Base-by-base conservation (phyloP, 768 basidiomycete genomes). In the Dictyophora rubrovolvata region DNA sequence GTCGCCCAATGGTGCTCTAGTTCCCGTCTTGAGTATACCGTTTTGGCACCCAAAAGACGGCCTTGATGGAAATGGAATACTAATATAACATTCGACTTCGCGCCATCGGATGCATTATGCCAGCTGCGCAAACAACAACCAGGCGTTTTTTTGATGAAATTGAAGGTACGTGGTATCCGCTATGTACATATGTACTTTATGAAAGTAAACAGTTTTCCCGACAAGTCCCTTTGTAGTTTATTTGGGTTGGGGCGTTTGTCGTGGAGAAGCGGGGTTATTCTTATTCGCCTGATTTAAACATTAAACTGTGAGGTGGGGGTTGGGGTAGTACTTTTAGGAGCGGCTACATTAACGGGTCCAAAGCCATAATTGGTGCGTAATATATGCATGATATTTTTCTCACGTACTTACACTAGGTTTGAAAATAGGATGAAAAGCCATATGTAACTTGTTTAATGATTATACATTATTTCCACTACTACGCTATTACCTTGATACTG, bases 1-100 rank as follows among this genome's bases (percentile, higher is more conserved):
- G 71, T 28, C 28, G n/a, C n/a, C 7, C 28, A 28, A 28, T 28
- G 28, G 28, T 28, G 28, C 28, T 28, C 28, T 3, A 28, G 28
- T 28, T 2, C 28, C 28, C 28, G 28, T 20, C 14, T 11, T 14
- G 50, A 8, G n/a, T 93, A 96, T 72, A 91, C 89, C 2, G 81
- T 90, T 47, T 79, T 92, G 51, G 93, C 93, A 28, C 82, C 79
- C 17, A 2, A 84, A 93, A 61, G 79, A 85, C 28, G 90, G 92
- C 12, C 85, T 89, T 16, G 85, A 94, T 59, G 94, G 88, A 5
- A 91, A 96, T 62, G 76, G 94, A 57, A 72, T 97, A 9, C 89
- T 87, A 0, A 97, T 70, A 71, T 46, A 28, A 7, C 28, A 28
- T 28, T 11, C 63, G 88, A 88, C 64, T 79, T 90, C 1, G 72